Percentiles rank a stretch among this genome's conserved stretches.
Conservation (phyloP, 768 basidiomycete genomes). For the Podaxis mareebaensis region DNA sequence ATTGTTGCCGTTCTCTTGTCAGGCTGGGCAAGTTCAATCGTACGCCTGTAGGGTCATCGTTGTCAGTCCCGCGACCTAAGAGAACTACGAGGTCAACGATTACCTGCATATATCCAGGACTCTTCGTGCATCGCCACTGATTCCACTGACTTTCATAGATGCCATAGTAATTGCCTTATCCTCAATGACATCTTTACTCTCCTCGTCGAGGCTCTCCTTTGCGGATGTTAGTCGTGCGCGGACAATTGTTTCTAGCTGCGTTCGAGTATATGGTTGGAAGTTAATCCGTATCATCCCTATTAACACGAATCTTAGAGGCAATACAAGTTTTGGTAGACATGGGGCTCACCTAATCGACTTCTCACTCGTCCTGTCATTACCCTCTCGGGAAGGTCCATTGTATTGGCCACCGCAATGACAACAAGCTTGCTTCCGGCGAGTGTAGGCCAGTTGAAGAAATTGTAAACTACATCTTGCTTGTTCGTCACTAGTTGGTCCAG, state of each 20-base stretch:
- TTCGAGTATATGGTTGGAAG: conserved; percentile 84
- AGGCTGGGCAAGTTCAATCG: conserved; percentile 75
- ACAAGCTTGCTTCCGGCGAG: conserved; percentile 84
- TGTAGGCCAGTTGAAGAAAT: conserved; percentile 99
- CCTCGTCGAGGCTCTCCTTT: conserved; percentile 47
- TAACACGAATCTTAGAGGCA: not conserved
- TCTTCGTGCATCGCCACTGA: conserved; percentile 92
- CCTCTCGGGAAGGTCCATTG: conserved; percentile 96
- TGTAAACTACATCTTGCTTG: conserved; percentile 98
- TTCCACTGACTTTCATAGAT: conserved; percentile 65
- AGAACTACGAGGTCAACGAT: conserved; percentile 20
- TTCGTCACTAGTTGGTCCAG: conserved; percentile 94
- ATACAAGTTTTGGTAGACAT: not conserved
- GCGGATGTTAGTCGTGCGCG: conserved; percentile 73
- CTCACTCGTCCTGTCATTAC: conserved; percentile 91
- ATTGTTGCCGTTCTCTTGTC: conserved; percentile 55
- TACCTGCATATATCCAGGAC: conserved; percentile 92
- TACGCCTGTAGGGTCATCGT: conserved; percentile 50
- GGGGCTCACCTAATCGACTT: conserved; percentile 77
- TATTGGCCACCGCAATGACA: conserved; percentile 96
- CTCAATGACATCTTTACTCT: conserved; percentile 50
- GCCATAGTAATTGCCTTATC: conserved; percentile 82
- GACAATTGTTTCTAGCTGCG: conserved; percentile 83
- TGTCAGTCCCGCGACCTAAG: not conserved
- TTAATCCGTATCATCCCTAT: conserved; percentile 89